These are phyloP conservation scores for Plectranthus barbatus DNA, from an alignment of 257 asterid species.

Conservation along the genomic window DNA sequence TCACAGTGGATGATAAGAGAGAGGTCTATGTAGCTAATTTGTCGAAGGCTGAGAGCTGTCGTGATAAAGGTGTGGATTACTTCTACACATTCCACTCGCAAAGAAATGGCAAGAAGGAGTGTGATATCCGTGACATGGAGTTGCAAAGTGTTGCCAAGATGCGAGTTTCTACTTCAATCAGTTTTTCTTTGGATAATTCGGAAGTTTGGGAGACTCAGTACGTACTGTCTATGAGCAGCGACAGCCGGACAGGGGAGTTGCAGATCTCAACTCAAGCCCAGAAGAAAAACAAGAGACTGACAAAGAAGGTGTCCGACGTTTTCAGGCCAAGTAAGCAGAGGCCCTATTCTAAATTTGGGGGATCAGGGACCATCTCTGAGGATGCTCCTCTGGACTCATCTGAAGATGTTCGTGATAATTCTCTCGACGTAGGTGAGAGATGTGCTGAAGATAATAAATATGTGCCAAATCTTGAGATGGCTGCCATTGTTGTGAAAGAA, in stretches of 20 bases:
- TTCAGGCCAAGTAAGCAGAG: slow-evolving; percentile 45
- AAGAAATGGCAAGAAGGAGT: slow-evolving; percentile 36
- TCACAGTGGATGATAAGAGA: slow-evolving; percentile 61
- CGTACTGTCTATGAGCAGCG: slow-evolving; percentile 41
- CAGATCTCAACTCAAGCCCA: slow-evolving; percentile 26
- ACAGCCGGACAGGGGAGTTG: slow-evolving; percentile 22
- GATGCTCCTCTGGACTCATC: slow-evolving; percentile 40
- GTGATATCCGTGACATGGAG: slow-evolving; percentile 22
- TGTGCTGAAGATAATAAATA: slow-evolving; percentile 12
- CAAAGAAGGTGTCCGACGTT: slow-evolving; percentile 46
- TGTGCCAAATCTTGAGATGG: slow-evolving; percentile 61
- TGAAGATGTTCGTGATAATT: slow-evolving; percentile 18
- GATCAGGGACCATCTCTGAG: slow-evolving; percentile 36
- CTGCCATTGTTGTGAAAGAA: slow-evolving; percentile 61
- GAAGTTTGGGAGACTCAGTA: slow-evolving; percentile 58
- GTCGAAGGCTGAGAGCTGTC: slow-evolving; percentile 31
- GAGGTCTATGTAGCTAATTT: slow-evolving; percentile 54
- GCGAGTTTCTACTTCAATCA: slow-evolving; percentile 62
- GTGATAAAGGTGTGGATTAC: slow-evolving; percentile 47
- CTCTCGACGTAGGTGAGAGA: slow-evolving; percentile 9
- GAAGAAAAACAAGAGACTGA: slow-evolving; percentile 37
- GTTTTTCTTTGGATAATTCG: slow-evolving; percentile 34
- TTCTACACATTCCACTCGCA: slow-evolving; percentile 55
- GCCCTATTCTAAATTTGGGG: slow-evolving; percentile 28
- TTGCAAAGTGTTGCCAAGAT: slow-evolving; percentile 50